Evolutionary conservation across 257 asterid species (phyloP).

Genomic region (Mitragyna speciosa): DNA sequence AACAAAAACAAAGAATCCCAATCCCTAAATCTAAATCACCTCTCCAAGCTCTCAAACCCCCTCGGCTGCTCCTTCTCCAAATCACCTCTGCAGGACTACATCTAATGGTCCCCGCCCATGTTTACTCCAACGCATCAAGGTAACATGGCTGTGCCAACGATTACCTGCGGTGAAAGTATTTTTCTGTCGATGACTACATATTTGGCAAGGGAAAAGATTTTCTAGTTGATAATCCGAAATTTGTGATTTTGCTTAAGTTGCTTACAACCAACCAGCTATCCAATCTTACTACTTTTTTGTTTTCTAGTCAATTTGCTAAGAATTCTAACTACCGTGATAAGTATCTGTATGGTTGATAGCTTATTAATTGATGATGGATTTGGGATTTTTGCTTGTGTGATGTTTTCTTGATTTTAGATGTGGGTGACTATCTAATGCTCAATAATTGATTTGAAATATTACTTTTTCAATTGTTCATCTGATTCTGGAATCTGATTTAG

Average conservation of each 20-base stretch:
- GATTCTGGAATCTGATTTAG: not conserved
- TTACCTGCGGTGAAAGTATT: conserved; percentile 40
- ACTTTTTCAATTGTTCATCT: not conserved
- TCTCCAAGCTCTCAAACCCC: too few species aligned
- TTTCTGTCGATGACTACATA: not conserved
- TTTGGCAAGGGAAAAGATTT: conserved; percentile 17
- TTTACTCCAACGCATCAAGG: conserved; percentile 46
- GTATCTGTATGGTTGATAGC: conserved; percentile 44
- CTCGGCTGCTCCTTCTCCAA: too few species aligned
- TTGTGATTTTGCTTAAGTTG: conserved; percentile 37
- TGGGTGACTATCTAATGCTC: not conserved
- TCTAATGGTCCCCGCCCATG: conserved; percentile 56
- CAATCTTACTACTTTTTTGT: conserved; percentile 48
- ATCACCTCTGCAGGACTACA: conserved; percentile 15
- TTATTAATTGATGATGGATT: not conserved
- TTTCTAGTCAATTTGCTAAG: conserved; percentile 46
- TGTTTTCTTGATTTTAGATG: not conserved
- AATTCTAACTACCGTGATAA: conserved; percentile 57
- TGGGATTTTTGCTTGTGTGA: not conserved
- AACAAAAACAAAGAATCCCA: too few species aligned
- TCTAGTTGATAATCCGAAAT: conserved; percentile 23
- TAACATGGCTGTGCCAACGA: conserved; percentile 40
- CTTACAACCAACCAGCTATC: conserved; percentile 36
- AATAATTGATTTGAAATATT: too few species aligned
- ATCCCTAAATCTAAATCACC: too few species aligned